Evolutionary conservation across 2,329 filamentous ascomycete genomes (phyloP), one percentile per base, ranked within the genome.

Genomic region (Trichoderma sp.): DNA sequence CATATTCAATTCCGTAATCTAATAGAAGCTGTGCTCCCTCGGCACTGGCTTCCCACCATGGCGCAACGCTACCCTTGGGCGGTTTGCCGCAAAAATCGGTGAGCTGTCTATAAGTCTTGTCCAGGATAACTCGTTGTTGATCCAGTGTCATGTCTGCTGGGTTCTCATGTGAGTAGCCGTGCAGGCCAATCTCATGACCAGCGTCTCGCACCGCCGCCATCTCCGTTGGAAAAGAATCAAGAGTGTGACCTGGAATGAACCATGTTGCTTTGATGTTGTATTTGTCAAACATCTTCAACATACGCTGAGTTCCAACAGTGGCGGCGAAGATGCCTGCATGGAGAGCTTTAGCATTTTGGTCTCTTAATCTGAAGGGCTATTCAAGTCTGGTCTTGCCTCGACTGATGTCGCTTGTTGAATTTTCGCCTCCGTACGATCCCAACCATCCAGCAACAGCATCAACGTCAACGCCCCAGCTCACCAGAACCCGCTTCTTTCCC

Each of bases 11-110:
- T 14, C 61, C 61, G 26, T 64, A 64, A 8, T 64, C 61, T 5
- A 64, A 28, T 1, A 64, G 39, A 3, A 64, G 61, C 18, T 64
- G 61, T n/a, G 61, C 61, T 21, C 61, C 61, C 11, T 51, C 61
- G n/a, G 61, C 39, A 39, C 61, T 64, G 15, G 61, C 61, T 15
- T 64, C 61, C 61, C 61, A 64, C 61, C 61, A 64, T 47, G 61
- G 61, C 2, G 61, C 61, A 28, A 64, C 61, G 18, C 61, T 64
- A 9, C 61, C 61, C 28, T 64, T 64, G 14, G 61, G 61, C 18
- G 61, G 61, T 51, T 51, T 64, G 15, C 61, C 61, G 18, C 61
- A 64, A 8, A 64, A 64, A 15, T 64, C 21, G 5, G 61, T 64
- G 18, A 64, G 36, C 5, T 30, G 39, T 18, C 28, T 64, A n/a